A percentile compares a stretch with the other conserved stretches of the same genome.
phyloP scores from a whole-genome alignment of 2,329 filamentous ascomycete genomes.

The Nemania sp. region DNA sequence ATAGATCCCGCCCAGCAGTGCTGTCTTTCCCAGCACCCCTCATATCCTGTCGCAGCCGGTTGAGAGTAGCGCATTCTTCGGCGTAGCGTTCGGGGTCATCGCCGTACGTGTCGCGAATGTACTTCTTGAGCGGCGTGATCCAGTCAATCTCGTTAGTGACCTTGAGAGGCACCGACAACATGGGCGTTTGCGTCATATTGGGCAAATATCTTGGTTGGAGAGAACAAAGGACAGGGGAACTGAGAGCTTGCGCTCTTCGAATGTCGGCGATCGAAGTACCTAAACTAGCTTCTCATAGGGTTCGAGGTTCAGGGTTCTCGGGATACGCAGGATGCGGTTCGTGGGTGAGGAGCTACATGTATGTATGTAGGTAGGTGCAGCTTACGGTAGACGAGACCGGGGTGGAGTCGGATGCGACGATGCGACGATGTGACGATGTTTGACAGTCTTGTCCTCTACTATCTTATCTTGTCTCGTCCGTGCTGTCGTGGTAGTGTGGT shows the following conservation, averaged over 20 bases:
- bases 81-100: conserved; percentile 96
- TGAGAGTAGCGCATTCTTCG: conserved; percentile 94
- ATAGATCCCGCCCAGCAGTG: conserved; percentile 88
- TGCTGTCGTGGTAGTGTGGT: neutral
- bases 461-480: conserved; percentile 10
- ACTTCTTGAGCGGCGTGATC: conserved; percentile 89
- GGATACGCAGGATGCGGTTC: conserved; percentile 18
- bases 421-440: conserved; percentile 39
- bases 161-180: conserved; percentile 95
- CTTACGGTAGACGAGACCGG: conserved; percentile 18
- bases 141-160: conserved; percentile 98
- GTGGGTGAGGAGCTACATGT: conserved; percentile 23
- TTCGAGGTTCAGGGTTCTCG: neutral
- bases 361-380: conserved; percentile 9
- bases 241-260: conserved; percentile 35
- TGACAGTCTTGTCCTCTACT: conserved; percentile 14
- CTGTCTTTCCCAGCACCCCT: conserved; percentile 96
- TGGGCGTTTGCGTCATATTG: conserved; percentile 84
- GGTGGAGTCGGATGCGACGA: conserved; percentile 38
- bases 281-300: conserved; percentile 36
- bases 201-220: conserved; percentile 24
- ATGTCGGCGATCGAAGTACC: conserved; percentile 18
- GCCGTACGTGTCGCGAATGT: conserved; percentile 93
- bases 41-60: conserved; percentile 97
- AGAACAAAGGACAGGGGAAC: conserved; percentile 24